Conservation (phyloP, 1,284 basidiomycete genomes). For the Stereum hirsutum region DNA sequence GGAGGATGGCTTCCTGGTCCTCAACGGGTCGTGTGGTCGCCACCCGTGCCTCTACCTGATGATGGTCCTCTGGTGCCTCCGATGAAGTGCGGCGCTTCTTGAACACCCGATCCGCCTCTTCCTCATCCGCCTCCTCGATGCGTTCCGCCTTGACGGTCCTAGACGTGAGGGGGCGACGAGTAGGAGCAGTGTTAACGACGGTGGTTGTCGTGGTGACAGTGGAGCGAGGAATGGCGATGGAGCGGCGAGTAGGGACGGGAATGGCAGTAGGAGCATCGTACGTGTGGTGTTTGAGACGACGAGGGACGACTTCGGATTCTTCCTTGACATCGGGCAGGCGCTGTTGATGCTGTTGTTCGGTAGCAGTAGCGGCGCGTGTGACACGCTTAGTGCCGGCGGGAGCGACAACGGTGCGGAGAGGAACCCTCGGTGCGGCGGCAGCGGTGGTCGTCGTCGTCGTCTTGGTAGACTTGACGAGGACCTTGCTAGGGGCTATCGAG, state of each 20-base stretch:
- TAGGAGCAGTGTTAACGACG: constrained; percentile 6
- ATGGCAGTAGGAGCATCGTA: constrained; percentile 32
- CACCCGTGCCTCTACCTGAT: constrained; percentile 26
- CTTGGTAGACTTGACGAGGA: constrained; percentile 41
- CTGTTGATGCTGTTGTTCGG: constrained; percentile 8
- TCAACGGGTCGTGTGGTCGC: too few relatives aligned
- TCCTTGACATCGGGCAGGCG: constrained; percentile 24
- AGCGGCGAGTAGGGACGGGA: constrained; percentile 10
- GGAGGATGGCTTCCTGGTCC: constrained; percentile 1
- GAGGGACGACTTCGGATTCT: constrained; percentile 21
- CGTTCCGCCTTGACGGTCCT: constrained; percentile 13
- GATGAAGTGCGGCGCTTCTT: constrained; percentile 73
- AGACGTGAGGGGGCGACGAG: constrained; percentile 6
- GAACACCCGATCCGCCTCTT: constrained; percentile 37
- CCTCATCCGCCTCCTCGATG: constrained; percentile 32
- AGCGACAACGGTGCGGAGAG: constrained; percentile 17
- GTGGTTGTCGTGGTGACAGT: constrained; percentile 3
- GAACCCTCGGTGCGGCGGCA: constrained; percentile 20
- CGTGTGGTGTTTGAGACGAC: constrained; percentile 46
- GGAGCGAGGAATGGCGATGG: constrained; percentile 11
- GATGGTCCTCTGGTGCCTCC: constrained; percentile 44
- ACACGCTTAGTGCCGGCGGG: constrained; percentile 9
- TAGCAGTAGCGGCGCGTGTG: constrained; percentile 20
- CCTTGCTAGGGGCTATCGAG: constrained; percentile 24
- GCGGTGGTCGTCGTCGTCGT: constrained; percentile 20